Base-by-base conservation (phyloP, 2,329 filamentous ascomycete species). In the Teratosphaeria viscida region DNA sequence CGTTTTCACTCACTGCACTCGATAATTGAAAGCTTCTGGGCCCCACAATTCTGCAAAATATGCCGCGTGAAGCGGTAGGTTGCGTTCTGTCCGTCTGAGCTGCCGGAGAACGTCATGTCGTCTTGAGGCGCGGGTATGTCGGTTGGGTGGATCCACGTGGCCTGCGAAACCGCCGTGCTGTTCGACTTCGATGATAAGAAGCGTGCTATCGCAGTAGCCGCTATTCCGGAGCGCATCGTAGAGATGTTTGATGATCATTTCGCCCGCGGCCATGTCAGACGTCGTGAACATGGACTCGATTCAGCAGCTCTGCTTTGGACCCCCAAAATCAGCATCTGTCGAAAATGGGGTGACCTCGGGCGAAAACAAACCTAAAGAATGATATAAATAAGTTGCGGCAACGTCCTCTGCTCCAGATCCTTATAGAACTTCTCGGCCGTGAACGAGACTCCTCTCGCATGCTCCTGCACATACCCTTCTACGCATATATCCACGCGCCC, bases 1-100 rank as follows among this genome's bases (percentile, higher is more conserved):
- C 0, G 73, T 75, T 66, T 75, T 74, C 49, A 74, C 73, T 73
- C 74, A 76, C 59, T 75, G 72, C 16, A 76, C 74, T 1, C 74
- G 70, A 57, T 75, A 75, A 61, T 76, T 75, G 16, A 76, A 57
- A 2, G 72, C 71, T 35, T 76, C 70, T 16, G 76, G 63, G 0
- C 62, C 68, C 74, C 75, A 76, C 11, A 76, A 55, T 75, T 69
- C 62, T 76, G 73, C 49, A 76, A 59, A 65, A 75, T 75, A 54
- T 76, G 74, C 60, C 73, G 69, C 35, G 71, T 74, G 49, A 74
- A 75, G 61, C 75, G 69, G 57, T 74, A 76, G 5, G 69, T 71
- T 19, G 74, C 68, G 34, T 70, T 63, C 56, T 69, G 67, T 12
- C 65, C 68, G 49, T 72, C 72, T 12, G 71, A 72, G 16, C 59